A percentile compares a stretch with the other conserved stretches of the same genome.
Conservation (phyloP, 2,329 filamentous ascomycete species). For the Paecilomyces sp. region DNA sequence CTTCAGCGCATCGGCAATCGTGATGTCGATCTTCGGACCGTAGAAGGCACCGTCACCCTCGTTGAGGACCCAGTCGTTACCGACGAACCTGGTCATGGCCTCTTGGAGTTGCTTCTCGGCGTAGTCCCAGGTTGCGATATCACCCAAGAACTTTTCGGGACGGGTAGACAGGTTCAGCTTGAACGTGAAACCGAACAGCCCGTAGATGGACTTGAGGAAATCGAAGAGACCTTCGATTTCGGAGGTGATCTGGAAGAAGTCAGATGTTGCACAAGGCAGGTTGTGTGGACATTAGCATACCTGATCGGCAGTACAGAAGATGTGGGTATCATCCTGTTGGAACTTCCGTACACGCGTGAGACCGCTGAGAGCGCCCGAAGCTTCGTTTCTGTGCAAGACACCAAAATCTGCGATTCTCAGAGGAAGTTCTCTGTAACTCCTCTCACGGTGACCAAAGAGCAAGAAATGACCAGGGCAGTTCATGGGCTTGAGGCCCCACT, state of each 20-base stretch:
- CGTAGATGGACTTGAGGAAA: constrained; percentile 73
- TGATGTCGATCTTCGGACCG: constrained; percentile 97
- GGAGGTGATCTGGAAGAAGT: constrained; percentile 45
- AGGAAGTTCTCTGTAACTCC: constrained; percentile 84
- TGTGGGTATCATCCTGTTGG: constrained; percentile 93
- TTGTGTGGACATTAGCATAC: constrained; percentile 16
- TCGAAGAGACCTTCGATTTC: constrained; percentile 83
- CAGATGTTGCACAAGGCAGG: background rate
- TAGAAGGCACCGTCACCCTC: constrained; percentile 97
- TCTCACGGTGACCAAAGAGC: constrained; percentile 74
- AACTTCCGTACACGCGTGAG: constrained; percentile 90
- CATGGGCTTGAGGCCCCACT: constrained; percentile 90
- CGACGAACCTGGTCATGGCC: constrained; percentile 70
- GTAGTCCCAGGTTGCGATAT: constrained; percentile 78
- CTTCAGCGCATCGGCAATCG: constrained; percentile 78
- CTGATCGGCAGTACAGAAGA: constrained; percentile 85
- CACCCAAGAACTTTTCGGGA: constrained; percentile 80
- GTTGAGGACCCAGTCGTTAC: constrained; percentile 79
- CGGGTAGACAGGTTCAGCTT: constrained; percentile 92
- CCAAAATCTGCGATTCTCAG: constrained; percentile 94
- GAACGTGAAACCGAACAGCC: constrained; percentile 80
- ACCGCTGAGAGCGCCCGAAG: constrained; percentile 83
- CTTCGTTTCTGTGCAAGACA: constrained; percentile 90
- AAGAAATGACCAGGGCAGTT: constrained; percentile 94
- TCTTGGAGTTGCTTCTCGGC: constrained; percentile 75